Conservation (phyloP, 805 yeast genomes). For the Phaffomyces opuntiae region DNA sequence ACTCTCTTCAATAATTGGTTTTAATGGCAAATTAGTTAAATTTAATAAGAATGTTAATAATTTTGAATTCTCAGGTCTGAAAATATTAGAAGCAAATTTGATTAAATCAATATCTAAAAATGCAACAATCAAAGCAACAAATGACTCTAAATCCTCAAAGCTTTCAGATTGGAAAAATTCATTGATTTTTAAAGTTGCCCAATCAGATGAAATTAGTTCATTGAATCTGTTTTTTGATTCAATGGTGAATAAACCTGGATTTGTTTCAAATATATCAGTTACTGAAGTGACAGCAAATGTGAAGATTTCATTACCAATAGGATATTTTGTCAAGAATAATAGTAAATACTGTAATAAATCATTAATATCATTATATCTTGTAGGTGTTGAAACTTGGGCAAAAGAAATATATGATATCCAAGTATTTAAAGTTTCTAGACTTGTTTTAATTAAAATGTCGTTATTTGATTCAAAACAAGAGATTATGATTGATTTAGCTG, state of each 20-base stretch:
- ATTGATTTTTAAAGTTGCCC: conserved; percentile 37
- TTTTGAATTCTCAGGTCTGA: conserved; percentile 28
- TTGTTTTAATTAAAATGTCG: conserved; percentile 7
- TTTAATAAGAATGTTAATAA: conserved; percentile 43
- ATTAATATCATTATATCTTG: conserved; percentile 18
- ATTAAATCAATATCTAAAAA: conserved; percentile 42
- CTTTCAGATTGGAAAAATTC: conserved; percentile 27
- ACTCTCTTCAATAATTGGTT: conserved; percentile 53
- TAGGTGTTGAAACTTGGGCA: conserved; percentile 24
- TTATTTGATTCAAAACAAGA: conserved; percentile 11
- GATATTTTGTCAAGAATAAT: conserved; percentile 6
- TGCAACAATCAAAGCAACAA: conserved; percentile 38
- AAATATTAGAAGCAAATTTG: conserved; percentile 33
- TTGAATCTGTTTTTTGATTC: conserved; percentile 14
- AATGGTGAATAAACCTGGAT: conserved; percentile 18
- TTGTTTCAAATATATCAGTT: conserved; percentile 23
- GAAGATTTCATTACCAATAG: conserved; percentile 9
- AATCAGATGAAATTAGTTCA: conserved; percentile 34
- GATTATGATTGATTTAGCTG: conserved; percentile 20
- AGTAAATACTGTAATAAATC: conserved; percentile 15
- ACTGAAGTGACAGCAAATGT: conserved; percentile 9
- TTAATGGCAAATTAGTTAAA: conserved; percentile 49
- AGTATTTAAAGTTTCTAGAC: conserved; percentile 27
- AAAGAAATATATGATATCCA: conserved; percentile 33
- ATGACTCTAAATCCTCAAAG: conserved; percentile 32